phyloP scores from a whole-genome alignment of 2,329 filamentous ascomycete genomes.

The Gremmenia infestans region DNA sequence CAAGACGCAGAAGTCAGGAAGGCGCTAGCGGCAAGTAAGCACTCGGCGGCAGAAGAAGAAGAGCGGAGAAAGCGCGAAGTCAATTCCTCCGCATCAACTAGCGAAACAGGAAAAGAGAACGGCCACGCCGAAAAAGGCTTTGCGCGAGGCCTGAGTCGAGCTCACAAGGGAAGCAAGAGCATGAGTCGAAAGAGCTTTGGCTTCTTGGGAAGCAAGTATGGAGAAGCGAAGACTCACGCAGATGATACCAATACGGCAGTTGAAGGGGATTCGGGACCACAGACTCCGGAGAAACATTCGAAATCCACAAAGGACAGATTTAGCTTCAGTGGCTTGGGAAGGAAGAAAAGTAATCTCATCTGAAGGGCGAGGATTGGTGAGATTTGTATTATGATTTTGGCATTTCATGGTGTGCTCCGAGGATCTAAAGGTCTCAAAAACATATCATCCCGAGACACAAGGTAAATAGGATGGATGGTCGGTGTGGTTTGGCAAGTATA shows the following conservation, averaged over 20 bases:
- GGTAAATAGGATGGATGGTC: neutral
- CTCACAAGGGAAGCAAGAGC: constrained; percentile 70
- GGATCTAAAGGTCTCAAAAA: neutral
- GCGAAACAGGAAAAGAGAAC: constrained; percentile 19
- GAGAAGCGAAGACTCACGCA: constrained; percentile 12
- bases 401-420: constrained; percentile 3
- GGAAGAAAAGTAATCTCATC: constrained; percentile 63
- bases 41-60: constrained; percentile 51
- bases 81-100: constrained; percentile 6
- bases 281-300: constrained; percentile 40
- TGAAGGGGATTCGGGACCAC: constrained; percentile 24
- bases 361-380: neutral
- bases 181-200: constrained; percentile 70
- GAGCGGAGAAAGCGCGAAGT: constrained; percentile 53
- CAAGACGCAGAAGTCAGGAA: constrained; percentile 55
- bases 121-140: constrained; percentile 37
- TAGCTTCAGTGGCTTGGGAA: constrained; percentile 55
- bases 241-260: constrained; percentile 20
- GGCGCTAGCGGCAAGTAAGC: constrained; percentile 51
- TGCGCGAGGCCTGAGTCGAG: constrained; percentile 38
- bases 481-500: neutral
- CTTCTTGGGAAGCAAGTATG: constrained; percentile 53
- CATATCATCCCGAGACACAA: neutral
- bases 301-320: constrained; percentile 57
- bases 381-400: constrained; percentile 11